Evolutionary conservation across 257 asterid species (phyloP), one percentile per base, ranked within the genome.

Genomic region (Nicotiana sylvestris): DNA sequence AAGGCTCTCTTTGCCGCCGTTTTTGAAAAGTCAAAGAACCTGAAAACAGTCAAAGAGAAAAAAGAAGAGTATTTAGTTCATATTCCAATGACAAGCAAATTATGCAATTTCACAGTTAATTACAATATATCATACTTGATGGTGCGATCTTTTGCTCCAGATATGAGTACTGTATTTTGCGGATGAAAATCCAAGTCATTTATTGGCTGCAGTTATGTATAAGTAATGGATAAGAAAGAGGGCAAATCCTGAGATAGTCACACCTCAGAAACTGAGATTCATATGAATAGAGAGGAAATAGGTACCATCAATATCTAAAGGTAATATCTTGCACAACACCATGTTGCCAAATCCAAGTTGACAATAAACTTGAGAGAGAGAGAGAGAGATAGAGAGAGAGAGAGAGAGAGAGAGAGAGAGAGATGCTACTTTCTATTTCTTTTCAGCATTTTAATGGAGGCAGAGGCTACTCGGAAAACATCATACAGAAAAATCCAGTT

Each of bases 101-200:
- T 29, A 58, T 21, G 81, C 68, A 81, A 83, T 85, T 76, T 78
- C 77, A 88, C 77, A 29, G 69, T 27, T 46, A 64, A 64, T 43
- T 68, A 68, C 18, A 57, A 57, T 15, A 79, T 70, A 72, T 17
- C 91, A 68, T 91, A 94, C 98, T 94, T 94, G 86, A 94, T 94
- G 30, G 97, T 94, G 93, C 85, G 97, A 79, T 94, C 98, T 86
- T 94, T 94, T 85, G 96, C 93, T 87, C 96, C 98, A 35, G 98
- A 92, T 86, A 92, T 89, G 83, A 94, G 90, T 85, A 94, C 85
- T 64, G 93, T 80, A 85, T 90, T 92, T 81, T 86, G 96, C 88
- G 98, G 98, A 90, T 94, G 97, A 91, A 94, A 94, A 84, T 94
- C 98, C 92, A 94, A 85, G 87, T 94, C 97, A 90, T 91, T 94